These are phyloP conservation scores for Saururus chinensis DNA, from an alignment of 164 flowering plant species.

Conservation along the genomic window DNA sequence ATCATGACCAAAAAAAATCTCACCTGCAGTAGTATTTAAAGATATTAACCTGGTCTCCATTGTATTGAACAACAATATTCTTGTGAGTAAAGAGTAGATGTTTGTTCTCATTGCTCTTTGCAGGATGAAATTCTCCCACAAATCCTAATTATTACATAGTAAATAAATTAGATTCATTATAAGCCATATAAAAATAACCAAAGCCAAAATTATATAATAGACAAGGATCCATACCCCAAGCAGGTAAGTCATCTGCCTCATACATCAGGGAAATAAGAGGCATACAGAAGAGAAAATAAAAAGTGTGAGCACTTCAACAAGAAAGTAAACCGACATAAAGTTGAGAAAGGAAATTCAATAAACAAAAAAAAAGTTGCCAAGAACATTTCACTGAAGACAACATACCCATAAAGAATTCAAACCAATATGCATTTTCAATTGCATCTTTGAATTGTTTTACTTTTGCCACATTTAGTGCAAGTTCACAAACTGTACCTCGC, in stretches of 20 bases:
- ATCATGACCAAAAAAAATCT: not conserved
- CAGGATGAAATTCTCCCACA: constrained; percentile 84
- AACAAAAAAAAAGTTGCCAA: not conserved
- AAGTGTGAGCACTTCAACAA: constrained; percentile 2
- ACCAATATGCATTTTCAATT: constrained; percentile 86
- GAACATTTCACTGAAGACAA: not conserved
- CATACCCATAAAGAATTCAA: constrained; percentile 97
- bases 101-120: constrained; percentile 59
- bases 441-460: constrained; percentile 93
- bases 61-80: constrained; percentile 53
- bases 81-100: constrained; percentile 79
- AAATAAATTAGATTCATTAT: not conserved
- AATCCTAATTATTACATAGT: constrained; percentile 34
- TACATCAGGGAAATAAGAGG: constrained; percentile 4
- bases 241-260: constrained; percentile 79
- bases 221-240: constrained; percentile 68
- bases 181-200: not conserved
- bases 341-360: not conserved
- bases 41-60: constrained; percentile 68
- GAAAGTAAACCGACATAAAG: not conserved
- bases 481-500: constrained; percentile 51
- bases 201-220: constrained; percentile 1
- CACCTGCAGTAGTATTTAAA: not conserved
- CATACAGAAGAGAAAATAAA: constrained; percentile 6
- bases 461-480: constrained; percentile 65